A percentile compares a stretch with the other conserved stretches of the same genome.
These are phyloP conservation scores for Flagelloscypha sp. DNA, from an alignment of 768 basidiomycete genomes.

Conservation along the genomic window DNA sequence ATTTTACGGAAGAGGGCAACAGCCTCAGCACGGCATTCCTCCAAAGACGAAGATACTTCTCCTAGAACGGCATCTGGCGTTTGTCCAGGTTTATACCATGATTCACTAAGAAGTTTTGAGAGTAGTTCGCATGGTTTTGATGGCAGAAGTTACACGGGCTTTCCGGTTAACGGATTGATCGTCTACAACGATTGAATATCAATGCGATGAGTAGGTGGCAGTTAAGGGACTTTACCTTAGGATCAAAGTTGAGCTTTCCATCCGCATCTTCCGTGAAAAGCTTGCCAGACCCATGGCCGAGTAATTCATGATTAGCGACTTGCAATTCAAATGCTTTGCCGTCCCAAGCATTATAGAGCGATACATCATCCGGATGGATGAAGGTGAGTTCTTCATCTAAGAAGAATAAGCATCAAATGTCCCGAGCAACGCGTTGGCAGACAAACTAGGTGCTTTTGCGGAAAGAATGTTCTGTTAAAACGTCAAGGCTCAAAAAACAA, in stretches of 20 bases:
- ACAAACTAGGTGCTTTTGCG: slow-evolving; percentile 76
- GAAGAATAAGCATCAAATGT: slow-evolving; percentile 4
- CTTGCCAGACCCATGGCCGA: slow-evolving; percentile 83
- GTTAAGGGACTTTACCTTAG: slow-evolving; percentile 36
- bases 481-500: neutral
- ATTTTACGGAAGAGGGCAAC: slow-evolving; percentile 71
- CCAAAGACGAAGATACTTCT: slow-evolving; percentile 84
- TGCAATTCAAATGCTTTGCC: slow-evolving; percentile 75
- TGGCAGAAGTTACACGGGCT: slow-evolving; percentile 47
- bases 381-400: slow-evolving; percentile 78
- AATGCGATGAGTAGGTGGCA: no score
- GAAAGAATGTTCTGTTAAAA: slow-evolving; percentile 63
- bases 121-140: neutral
- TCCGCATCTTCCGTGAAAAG: slow-evolving; percentile 69
- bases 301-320: slow-evolving; percentile 84
- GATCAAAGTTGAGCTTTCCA: slow-evolving; percentile 78
- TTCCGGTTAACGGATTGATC: slow-evolving; percentile 74
- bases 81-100: slow-evolving; percentile 87
- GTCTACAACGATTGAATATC: no score
- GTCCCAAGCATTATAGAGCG: slow-evolving; percentile 72
- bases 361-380: slow-evolving; percentile 70
- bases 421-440: neutral
- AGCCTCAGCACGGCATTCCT: slow-evolving; percentile 88
- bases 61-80: slow-evolving; percentile 77
- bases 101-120: slow-evolving; percentile 34